Conservation (phyloP, 2,329 filamentous ascomycete genomes). For the Pestalotiopsis sp. region DNA sequence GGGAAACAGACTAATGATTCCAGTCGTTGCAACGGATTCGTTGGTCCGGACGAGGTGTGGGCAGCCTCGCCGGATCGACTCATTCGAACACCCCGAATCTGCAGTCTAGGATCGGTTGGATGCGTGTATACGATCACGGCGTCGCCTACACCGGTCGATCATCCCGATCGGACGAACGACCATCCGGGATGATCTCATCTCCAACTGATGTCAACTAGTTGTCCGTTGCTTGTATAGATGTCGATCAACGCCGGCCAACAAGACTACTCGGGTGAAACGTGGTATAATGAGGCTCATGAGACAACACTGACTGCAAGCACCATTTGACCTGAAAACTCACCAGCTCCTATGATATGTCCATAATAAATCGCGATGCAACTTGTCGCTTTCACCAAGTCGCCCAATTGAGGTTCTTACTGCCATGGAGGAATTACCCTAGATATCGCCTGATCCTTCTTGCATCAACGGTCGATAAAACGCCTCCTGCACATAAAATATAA, state of each 20-base stretch:
- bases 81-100: not conserved
- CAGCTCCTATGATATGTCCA: too few relatives aligned
- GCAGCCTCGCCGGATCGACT: not conserved
- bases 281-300: not conserved
- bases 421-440: too few relatives aligned
- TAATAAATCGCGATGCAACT: too few relatives aligned
- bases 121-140: not conserved
- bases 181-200: not conserved
- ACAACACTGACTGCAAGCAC: not conserved
- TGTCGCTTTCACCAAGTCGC: too few relatives aligned
- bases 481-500: not conserved
- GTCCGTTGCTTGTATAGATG: not conserved
- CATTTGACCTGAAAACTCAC: too few relatives aligned
- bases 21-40: not conserved
- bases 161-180: not conserved
- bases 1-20: not conserved
- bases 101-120: not conserved
- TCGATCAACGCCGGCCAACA: not conserved
- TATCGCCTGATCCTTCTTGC: not conserved
- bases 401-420: too few relatives aligned
- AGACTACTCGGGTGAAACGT: not conserved
- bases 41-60: not conserved
- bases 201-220: not conserved
- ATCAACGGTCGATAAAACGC: not conserved
- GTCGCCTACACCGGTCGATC: not conserved